Evolutionary conservation across 805 yeast species (phyloP), one percentile per base, ranked within the genome.

Genomic region (Kuraishia floccosa): DNA sequence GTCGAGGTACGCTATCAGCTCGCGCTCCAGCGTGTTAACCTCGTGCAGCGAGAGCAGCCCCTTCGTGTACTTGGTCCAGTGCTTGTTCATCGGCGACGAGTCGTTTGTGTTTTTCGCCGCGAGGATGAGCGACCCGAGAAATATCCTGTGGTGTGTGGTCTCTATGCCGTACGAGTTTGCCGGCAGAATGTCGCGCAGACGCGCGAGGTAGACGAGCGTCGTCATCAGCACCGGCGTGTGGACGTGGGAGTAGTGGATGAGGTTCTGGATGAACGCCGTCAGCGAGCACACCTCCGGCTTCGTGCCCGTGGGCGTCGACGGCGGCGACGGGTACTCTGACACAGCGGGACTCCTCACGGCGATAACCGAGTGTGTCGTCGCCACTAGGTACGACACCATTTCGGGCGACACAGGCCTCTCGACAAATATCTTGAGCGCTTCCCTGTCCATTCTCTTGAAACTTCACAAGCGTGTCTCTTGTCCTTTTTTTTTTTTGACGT

Each of bases 211-310:
- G 11, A 86, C 87, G 33, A 87, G 64, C 4, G 95, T 70, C 14
- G 96, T 77, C 97, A 91, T 89, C 39, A 89, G 65, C 1, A 97
- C 89, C 22, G 96, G 85, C 4, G 95, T 82, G 56, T 86, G 95
- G 25, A 89, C 97, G 51, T 87, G 86, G 5, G 96, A 84, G 46
- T 81, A 75, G 33, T 63, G 64, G 43, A 89, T 76, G 38, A 89
- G 60, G 17, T 67, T 70, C 37, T 74, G 67, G 41, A 91, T 87
- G 60, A 91, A 89, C 16, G 56, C 56, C 27, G 58, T 57, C 28
- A 84, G 60, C 0, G 76, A 50, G n/a, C n/a, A n/a, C 3, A 73
- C 72, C 11, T 55, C 46, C 17, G 39, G 39, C 13, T 46, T 30
- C 11, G 43, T 33, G 11, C 46, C 48, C 7, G 39, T 35, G 28